Conservation (phyloP, 768 basidiomycete genomes). For the Rubroboletus pulcherrimus region DNA sequence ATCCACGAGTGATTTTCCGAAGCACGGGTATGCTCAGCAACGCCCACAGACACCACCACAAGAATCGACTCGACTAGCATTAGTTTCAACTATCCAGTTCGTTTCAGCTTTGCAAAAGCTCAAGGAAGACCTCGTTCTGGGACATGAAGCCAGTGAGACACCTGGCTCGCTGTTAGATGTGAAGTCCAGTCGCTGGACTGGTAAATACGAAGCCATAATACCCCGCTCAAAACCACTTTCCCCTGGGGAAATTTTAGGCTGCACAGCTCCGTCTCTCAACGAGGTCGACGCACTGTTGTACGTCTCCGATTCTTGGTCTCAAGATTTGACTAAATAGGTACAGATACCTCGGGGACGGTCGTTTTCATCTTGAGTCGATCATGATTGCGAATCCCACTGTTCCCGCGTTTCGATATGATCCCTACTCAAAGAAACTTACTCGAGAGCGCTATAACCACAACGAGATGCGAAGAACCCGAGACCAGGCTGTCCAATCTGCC, state of each 20-base stretch:
- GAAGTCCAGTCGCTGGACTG: slow-evolving; percentile 41
- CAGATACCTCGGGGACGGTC: slow-evolving; percentile 96
- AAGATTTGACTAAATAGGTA: slow-evolving; percentile 1
- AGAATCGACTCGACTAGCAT: slow-evolving; percentile 67
- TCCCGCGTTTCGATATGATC: slow-evolving; percentile 97
- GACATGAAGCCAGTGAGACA: slow-evolving; percentile 22
- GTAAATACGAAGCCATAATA: slow-evolving; percentile 70
- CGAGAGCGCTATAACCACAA: slow-evolving; percentile 85
- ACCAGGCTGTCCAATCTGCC: slow-evolving; percentile 73
- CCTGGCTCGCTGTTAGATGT: not conserved
- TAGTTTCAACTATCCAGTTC: slow-evolving; percentile 98
- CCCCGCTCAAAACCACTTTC: slow-evolving; percentile 89
- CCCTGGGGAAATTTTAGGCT: slow-evolving; percentile 95
- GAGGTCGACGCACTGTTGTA: slow-evolving; percentile 91
- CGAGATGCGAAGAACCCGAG: slow-evolving; percentile 77
- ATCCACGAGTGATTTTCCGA: not conserved
- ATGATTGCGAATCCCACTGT: slow-evolving; percentile 98
- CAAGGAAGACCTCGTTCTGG: slow-evolving; percentile 67
- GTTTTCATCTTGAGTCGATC: slow-evolving; percentile 96
- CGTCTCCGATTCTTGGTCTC: slow-evolving; percentile 22
- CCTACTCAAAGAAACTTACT: slow-evolving; percentile 96
- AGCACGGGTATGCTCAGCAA: slow-evolving; percentile 8
- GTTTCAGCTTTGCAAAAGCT: slow-evolving; percentile 87
- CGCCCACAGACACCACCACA: slow-evolving; percentile 12
- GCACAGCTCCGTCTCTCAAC: slow-evolving; percentile 81